Evolutionary conservation across 1,284 basidiomycete species (phyloP).

Genomic region (Apiotrichum sp.): DNA sequence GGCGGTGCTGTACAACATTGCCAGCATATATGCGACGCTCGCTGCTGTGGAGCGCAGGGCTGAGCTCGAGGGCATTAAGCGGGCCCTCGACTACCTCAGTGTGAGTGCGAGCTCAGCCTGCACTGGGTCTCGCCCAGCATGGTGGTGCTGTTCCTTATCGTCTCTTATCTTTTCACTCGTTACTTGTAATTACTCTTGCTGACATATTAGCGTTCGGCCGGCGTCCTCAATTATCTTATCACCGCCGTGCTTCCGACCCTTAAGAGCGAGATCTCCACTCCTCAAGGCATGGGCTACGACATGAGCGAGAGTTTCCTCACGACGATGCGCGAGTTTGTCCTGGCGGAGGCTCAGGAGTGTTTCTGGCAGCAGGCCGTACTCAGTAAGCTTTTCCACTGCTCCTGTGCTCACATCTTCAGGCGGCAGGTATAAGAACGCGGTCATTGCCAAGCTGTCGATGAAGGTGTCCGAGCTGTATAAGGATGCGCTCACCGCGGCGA

Average conservation of each 20-base stretch:
- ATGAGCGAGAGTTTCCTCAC: slow-evolving; percentile 60
- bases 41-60: slow-evolving; percentile 56
- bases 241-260: slow-evolving; percentile 57
- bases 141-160: too few relatives aligned
- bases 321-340: slow-evolving; percentile 68
- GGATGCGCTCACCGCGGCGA: slow-evolving; percentile 53
- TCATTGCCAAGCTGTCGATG: slow-evolving; percentile 78
- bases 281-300: slow-evolving; percentile 51
- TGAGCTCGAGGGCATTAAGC: slow-evolving; percentile 64
- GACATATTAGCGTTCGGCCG: slow-evolving; percentile 63
- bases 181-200: too few relatives aligned
- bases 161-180: too few relatives aligned
- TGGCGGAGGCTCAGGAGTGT: slow-evolving; percentile 95
- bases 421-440: slow-evolving; percentile 71
- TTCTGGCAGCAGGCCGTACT: slow-evolving; percentile 89
- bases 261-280: slow-evolving; percentile 50
- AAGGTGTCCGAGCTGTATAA: slow-evolving; percentile 67
- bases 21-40: slow-evolving; percentile 62
- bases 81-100: slow-evolving; percentile 65
- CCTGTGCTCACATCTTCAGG: slow-evolving; percentile 34
- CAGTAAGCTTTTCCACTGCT: slow-evolving; percentile 50
- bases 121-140: too few relatives aligned
- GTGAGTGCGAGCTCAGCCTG: slow-evolving; percentile 45
- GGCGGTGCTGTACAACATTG: slow-evolving; percentile 73
- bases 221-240: slow-evolving; percentile 62